These are phyloP conservation scores for Miscanthus sacchariflorus DNA, from an alignment of 202 grass and related monocot genomes.

Conservation along the genomic window DNA sequence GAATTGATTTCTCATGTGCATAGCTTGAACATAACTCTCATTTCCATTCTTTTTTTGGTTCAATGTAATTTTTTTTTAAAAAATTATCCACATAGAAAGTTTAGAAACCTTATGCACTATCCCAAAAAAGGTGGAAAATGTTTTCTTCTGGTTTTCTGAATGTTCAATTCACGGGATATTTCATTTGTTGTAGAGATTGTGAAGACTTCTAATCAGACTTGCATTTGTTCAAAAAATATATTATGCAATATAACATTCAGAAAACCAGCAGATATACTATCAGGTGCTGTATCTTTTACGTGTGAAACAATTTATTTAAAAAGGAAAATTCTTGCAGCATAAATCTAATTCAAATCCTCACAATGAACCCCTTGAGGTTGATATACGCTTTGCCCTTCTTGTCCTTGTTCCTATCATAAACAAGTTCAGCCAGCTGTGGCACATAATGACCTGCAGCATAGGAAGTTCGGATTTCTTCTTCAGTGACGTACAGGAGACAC, in stretches of 20 bases:
- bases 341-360: conserved; percentile 43
- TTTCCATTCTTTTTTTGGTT: neutral
- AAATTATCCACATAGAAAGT: neutral
- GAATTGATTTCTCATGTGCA: neutral
- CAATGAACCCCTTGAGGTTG: conserved; percentile 90
- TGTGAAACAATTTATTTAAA: neutral
- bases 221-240: neutral
- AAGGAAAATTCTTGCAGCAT: neutral
- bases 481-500: neutral
- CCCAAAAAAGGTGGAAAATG: neutral
- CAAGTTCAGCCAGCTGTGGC: conserved; percentile 79
- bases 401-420: conserved; percentile 66
- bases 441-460: conserved; percentile 82
- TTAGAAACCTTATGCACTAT: neutral
- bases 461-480: conserved; percentile 21
- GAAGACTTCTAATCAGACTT: neutral
- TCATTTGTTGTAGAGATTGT: neutral
- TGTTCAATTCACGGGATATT: neutral
- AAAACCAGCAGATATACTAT: neutral
- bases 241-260: neutral
- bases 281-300: neutral
- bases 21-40: conserved; percentile 7
- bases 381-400: conserved; percentile 54
- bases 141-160: neutral
- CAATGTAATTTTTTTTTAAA: neutral